Evolutionary conservation across 139 green algal species (phyloP).

Genomic region (Raphidocelis subcapitata): DNA sequence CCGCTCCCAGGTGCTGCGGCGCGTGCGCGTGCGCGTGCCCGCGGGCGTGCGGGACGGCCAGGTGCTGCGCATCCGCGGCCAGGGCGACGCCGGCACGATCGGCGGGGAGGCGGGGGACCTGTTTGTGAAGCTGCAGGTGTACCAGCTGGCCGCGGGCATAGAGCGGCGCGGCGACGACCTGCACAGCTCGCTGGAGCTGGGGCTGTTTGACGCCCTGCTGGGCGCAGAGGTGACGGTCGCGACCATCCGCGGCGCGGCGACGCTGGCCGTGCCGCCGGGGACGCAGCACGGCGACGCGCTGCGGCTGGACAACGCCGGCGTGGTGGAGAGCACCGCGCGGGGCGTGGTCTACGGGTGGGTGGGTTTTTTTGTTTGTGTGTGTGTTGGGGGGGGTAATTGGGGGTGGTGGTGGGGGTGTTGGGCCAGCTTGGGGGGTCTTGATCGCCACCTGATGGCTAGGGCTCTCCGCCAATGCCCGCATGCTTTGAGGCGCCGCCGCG

Average conservation of each 20-base stretch:
- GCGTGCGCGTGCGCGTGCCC: conserved; percentile 21
- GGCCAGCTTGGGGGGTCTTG: too few relatives aligned
- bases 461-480: too few relatives aligned
- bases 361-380: too few relatives aligned
- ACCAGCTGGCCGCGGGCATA: conserved; percentile 14
- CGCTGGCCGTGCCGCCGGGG: conserved; percentile 29
- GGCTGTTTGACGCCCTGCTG: conserved; percentile 24
- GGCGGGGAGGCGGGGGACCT: conserved; percentile 33
- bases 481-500: too few relatives aligned
- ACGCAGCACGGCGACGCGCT: conserved; percentile 29
- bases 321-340: neutral
- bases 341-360: conserved; percentile 25
- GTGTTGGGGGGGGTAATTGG: too few relatives aligned
- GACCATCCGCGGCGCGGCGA: conserved; percentile 19
- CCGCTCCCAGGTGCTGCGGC: neutral
- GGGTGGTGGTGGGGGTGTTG: too few relatives aligned
- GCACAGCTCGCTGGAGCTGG: conserved; percentile 15
- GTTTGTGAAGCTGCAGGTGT: conserved; percentile 35
- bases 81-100: conserved; percentile 28
- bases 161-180: conserved; percentile 32
- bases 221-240: conserved; percentile 23
- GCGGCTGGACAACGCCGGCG: conserved; percentile 6
- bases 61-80: conserved; percentile 31
- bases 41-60: conserved; percentile 27
- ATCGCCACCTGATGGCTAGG: too few relatives aligned